Evolutionary conservation across 2,329 filamentous ascomycete genomes (phyloP).

Genomic region (Colletotrichum musicola): DNA sequence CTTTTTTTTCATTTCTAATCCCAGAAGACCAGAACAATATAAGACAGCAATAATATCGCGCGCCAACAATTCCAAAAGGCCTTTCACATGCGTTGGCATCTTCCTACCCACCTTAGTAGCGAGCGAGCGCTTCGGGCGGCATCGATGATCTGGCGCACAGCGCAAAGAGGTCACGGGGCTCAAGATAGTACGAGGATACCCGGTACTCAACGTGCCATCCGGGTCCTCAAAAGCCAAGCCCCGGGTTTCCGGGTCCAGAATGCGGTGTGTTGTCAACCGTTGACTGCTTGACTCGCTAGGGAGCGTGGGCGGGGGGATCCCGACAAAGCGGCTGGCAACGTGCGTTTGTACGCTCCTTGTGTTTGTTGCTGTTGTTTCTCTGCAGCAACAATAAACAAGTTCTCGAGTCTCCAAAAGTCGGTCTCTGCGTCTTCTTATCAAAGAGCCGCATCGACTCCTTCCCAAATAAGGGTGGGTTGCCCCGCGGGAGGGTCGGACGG

Average conservation of each 20-base stretch:
- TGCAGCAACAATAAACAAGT: conserved; percentile 7
- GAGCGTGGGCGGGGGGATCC: conserved; percentile 5
- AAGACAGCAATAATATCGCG: conserved; percentile 8
- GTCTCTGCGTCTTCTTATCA: neutral
- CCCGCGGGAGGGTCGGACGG: conserved; percentile 27
- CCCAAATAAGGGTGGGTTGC: conserved; percentile 13
- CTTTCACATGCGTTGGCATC: conserved; percentile 24
- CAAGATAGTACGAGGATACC: conserved; percentile 28
- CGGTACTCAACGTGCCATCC: conserved; percentile 20
- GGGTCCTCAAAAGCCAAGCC: conserved; percentile 33
- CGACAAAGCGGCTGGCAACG: conserved; percentile 16
- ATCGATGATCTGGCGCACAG: conserved; percentile 75
- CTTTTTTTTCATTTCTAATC: conserved; percentile 10
- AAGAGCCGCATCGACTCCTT: conserved; percentile 17
- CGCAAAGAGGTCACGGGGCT: conserved; percentile 22
- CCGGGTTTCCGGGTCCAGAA: neutral
- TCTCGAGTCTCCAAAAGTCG: neutral
- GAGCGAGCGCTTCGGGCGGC: conserved; percentile 80
- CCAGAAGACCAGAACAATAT: neutral
- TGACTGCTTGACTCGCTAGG: conserved; percentile 27
- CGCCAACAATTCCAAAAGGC: neutral
- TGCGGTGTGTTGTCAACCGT: conserved; percentile 24
- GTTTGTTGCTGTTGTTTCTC: conserved; percentile 5
- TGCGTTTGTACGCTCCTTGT: neutral
- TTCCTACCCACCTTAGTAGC: neutral